These are phyloP conservation scores for Zea mays DNA, from an alignment of 176 grass and related monocot genomes.

Conservation along the genomic window Zm-B73-REFERENCE-NAM-5.0 NC_050099.1:74962501-74963000, in stretches of 20 bases:
- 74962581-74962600: too few relatives aligned
- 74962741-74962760: conserved; percentile 15
- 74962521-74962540: too few relatives aligned
- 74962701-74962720: conserved; percentile 16
- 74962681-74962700: conserved; percentile 4
- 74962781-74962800: conserved; percentile 20
- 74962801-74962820: conserved; percentile 22
- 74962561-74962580: too few relatives aligned
- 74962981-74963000: neutral
- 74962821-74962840: conserved; percentile 11
- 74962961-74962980: neutral
- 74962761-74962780: conserved; percentile 43
- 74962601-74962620: conserved; percentile 8
- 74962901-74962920: conserved; percentile 35
- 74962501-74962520: too few relatives aligned
- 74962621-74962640: conserved; percentile 47
- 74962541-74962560: too few relatives aligned
- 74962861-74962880: too few relatives aligned
- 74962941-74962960: conserved; percentile 29
- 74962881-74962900: conserved; percentile 25
- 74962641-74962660: conserved; percentile 11
- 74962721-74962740: neutral
- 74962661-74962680: neutral
- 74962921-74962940: conserved; percentile 30
- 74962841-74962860: conserved; percentile 28